Conservation (phyloP, 2,329 filamentous ascomycete genomes). For the Pleoardoris graminearum region DNA sequence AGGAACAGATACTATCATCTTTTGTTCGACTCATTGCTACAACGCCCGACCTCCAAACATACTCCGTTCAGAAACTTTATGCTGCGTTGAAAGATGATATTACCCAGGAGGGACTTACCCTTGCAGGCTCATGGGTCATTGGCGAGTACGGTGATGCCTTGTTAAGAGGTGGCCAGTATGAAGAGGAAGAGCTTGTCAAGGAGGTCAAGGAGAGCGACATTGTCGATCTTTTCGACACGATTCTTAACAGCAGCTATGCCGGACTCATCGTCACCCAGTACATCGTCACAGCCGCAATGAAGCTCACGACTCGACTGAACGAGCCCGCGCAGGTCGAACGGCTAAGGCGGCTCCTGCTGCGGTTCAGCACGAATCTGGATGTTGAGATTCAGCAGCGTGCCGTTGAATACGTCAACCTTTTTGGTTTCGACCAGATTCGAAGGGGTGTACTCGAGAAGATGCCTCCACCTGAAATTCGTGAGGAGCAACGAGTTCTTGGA, state of each 20-base stretch:
- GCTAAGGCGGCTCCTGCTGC: slow-evolving; percentile 74
- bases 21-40: slow-evolving; percentile 96
- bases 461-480: slow-evolving; percentile 95
- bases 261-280: slow-evolving; percentile 92
- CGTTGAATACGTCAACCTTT: slow-evolving; percentile 95
- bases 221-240: slow-evolving; percentile 87
- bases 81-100: slow-evolving; percentile 91
- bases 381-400: slow-evolving; percentile 95
- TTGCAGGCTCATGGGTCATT: slow-evolving; percentile 95
- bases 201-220: slow-evolving; percentile 86
- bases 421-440: slow-evolving; percentile 83
- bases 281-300: slow-evolving; percentile 92
- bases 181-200: slow-evolving; percentile 86
- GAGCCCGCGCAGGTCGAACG: slow-evolving; percentile 86
- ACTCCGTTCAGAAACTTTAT: slow-evolving; percentile 95
- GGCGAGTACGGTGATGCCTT: slow-evolving; percentile 94
- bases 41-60: slow-evolving; percentile 91
- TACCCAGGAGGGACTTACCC: slow-evolving; percentile 91
- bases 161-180: slow-evolving; percentile 86
- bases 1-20: slow-evolving; percentile 95
- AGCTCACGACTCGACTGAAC: slow-evolving; percentile 84
- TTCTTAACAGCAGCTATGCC: slow-evolving; percentile 92
- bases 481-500: slow-evolving; percentile 88
- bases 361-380: slow-evolving; percentile 83
- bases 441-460: slow-evolving; percentile 94